Conservation (phyloP, 2,329 filamentous ascomycete species). For the Colletotrichum lindemuthianum region DNA sequence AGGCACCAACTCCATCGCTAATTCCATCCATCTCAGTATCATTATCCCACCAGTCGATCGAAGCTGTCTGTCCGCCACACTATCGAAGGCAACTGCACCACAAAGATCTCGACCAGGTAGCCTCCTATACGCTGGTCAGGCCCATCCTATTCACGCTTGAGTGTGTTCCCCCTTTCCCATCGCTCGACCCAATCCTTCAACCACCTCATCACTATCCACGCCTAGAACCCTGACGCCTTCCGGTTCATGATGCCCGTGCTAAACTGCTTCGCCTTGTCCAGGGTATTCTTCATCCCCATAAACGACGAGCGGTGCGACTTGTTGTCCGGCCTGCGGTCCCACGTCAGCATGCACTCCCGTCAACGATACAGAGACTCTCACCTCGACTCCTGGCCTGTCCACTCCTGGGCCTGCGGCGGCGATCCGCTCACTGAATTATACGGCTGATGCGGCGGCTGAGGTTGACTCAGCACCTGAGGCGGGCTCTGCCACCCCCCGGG, state of each 20-base stretch:
- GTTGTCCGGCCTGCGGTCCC: slow-evolving; percentile 19
- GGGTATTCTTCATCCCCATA: slow-evolving; percentile 34
- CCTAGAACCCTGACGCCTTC: slow-evolving; percentile 30
- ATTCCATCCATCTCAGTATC: too few relatives aligned
- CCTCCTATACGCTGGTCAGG: too few relatives aligned
- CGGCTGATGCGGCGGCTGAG: slow-evolving; percentile 13
- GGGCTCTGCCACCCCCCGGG: slow-evolving; percentile 31
- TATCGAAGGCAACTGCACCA: too few relatives aligned
- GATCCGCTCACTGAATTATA: slow-evolving; percentile 8
- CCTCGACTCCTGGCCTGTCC: slow-evolving; percentile 18
- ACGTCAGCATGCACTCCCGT: neutral
- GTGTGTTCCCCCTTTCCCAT: too few relatives aligned
- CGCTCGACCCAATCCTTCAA: too few relatives aligned
- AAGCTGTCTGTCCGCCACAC: too few relatives aligned
- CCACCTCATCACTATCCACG: neutral
- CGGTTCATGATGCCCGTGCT: slow-evolving; percentile 34
- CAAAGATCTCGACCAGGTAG: too few relatives aligned
- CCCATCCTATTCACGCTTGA: too few relatives aligned
- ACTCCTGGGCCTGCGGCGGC: slow-evolving; percentile 21
- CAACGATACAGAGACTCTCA: neutral
- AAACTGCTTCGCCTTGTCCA: slow-evolving; percentile 33
- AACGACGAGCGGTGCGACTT: slow-evolving; percentile 31
- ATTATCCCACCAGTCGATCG: too few relatives aligned
- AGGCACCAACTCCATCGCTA: too few relatives aligned
- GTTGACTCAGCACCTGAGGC: slow-evolving; percentile 6